These are phyloP conservation scores for Arabidopsis lyrata DNA, from an alignment of 441 rosid genomes.

Conservation along the genomic window DNA sequence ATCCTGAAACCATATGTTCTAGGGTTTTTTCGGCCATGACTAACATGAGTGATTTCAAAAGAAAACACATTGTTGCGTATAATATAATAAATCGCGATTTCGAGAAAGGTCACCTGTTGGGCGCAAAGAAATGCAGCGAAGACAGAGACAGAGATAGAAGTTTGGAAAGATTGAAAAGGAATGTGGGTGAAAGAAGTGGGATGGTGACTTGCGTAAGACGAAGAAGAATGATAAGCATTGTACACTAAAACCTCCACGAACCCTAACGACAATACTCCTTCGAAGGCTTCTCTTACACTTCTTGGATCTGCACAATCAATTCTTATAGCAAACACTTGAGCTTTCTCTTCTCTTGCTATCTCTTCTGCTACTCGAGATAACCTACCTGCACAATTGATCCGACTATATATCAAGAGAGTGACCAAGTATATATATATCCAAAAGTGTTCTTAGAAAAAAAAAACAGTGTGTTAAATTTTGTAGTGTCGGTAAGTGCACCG, in stretches of 20 bases:
- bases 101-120: constrained; percentile 62
- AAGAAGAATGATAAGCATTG: constrained; percentile 72
- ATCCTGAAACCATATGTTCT: background rate
- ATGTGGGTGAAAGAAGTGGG: constrained; percentile 74
- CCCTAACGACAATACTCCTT: constrained; percentile 93
- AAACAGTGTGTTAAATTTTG: background rate
- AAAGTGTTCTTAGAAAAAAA: too few species aligned
- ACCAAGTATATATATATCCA: background rate
- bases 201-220: constrained; percentile 46
- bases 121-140: constrained; percentile 87
- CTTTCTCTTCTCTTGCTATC: constrained; percentile 94
- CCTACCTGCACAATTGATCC: constrained; percentile 51
- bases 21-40: background rate
- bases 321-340: constrained; percentile 93
- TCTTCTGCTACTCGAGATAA: constrained; percentile 89
- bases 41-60: background rate
- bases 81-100: background rate
- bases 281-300: constrained; percentile 93
- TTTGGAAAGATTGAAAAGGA: constrained; percentile 73
- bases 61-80: background rate
- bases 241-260: constrained; percentile 88
- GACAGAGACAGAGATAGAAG: constrained; percentile 74
- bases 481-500: background rate
- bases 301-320: constrained; percentile 87
- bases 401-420: background rate